phyloP scores from a whole-genome alignment of 306 rosid genomes.

The Leucaena leucocephala region DNA sequence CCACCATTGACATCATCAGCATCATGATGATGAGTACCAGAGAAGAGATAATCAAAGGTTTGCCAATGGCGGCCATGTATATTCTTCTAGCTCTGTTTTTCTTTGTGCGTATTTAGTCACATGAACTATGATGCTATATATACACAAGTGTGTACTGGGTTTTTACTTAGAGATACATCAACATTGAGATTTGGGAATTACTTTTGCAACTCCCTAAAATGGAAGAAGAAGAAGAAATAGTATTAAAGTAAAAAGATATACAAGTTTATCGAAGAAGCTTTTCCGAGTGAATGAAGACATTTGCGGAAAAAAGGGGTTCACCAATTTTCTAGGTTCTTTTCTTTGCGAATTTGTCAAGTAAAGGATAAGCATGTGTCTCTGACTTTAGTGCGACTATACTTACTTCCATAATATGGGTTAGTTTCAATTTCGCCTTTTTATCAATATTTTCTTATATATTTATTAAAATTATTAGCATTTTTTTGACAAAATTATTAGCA shows the following conservation, averaged over 20 bases:
- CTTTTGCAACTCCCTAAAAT: conserved; percentile 42
- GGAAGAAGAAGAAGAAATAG: neutral
- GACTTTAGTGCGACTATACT: conserved; percentile 5
- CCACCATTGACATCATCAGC: neutral
- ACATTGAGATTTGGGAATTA: conserved; percentile 42
- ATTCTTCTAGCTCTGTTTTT: neutral
- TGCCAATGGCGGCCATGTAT: neutral
- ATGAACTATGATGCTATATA: neutral
- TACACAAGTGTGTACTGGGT: neutral
- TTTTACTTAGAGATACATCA: conserved; percentile 29
- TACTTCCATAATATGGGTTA: neutral
- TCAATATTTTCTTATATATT: too few relatives aligned
- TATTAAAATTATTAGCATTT: neutral
- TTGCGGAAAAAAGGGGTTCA: neutral
- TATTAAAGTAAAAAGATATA: conserved; percentile 22
- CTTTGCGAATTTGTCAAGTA: conserved; percentile 37
- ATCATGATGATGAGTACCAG: neutral
- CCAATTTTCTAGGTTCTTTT: conserved; percentile 25
- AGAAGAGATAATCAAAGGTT: neutral
- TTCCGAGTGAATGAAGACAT: neutral
- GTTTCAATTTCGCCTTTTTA: neutral
- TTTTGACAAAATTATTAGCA: too few relatives aligned
- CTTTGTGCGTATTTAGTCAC: neutral
- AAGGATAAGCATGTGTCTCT: conserved; percentile 31
- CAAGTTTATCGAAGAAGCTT: conserved; percentile 15